A percentile compares a stretch with the other conserved stretches of the same genome.
Evolutionary conservation across 2,329 filamentous ascomycete genomes (phyloP).

Genomic region (Xylaria sp.): DNA sequence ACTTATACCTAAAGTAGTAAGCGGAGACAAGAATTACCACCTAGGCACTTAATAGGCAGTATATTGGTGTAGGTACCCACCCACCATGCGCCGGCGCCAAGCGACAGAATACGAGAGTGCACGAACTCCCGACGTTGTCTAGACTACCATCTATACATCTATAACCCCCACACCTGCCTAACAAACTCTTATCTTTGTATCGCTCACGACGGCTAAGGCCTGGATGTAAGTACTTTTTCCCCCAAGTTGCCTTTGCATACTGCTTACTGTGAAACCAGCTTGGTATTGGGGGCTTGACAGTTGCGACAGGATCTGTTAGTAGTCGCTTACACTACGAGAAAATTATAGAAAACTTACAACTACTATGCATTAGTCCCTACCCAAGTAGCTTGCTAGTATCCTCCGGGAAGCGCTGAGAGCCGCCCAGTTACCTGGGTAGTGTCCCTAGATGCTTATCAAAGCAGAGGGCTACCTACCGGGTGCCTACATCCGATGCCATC

Average conservation of each 20-base stretch:
- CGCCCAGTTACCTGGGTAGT: too few relatives aligned
- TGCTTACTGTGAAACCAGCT: background rate
- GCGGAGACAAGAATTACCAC: slow-evolving; percentile 37
- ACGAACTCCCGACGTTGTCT: background rate
- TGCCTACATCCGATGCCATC: too few relatives aligned
- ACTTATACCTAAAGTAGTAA: slow-evolving; percentile 42
- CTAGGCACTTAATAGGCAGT: too few relatives aligned
- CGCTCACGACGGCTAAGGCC: background rate
- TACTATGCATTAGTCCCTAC: background rate
- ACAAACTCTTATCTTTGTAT: background rate
- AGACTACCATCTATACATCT: background rate
- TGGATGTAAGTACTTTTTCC: too few relatives aligned
- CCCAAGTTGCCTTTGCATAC: background rate
- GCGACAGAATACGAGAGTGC: slow-evolving; percentile 42
- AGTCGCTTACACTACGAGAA: too few relatives aligned
- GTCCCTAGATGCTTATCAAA: too few relatives aligned
- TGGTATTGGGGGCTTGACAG: background rate
- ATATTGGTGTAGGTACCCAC: background rate
- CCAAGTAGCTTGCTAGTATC: too few relatives aligned
- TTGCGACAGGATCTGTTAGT: background rate
- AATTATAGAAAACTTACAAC: background rate
- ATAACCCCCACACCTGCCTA: background rate
- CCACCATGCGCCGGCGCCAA: slow-evolving; percentile 12
- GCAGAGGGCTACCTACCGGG: too few relatives aligned
- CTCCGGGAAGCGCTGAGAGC: too few relatives aligned